phyloP scores from a whole-genome alignment of 164 flowering plant species.

The Cinnamomum micranthum region DNA sequence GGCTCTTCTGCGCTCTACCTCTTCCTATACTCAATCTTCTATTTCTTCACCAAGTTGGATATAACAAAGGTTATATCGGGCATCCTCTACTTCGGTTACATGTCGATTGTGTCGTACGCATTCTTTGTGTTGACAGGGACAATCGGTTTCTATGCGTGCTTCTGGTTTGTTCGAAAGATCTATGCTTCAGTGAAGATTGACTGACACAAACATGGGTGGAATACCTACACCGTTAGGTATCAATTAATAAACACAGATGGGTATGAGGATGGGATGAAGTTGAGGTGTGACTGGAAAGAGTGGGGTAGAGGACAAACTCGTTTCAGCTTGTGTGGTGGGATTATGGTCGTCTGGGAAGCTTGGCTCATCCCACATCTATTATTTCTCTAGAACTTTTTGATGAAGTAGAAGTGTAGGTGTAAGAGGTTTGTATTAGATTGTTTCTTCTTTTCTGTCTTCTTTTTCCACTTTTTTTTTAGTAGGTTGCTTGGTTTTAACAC shows the following conservation, averaged over 20 bases:
- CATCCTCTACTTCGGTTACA: conserved; percentile 77
- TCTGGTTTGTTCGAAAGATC: conserved; percentile 83
- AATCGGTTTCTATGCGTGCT: conserved; percentile 81
- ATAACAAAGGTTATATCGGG: conserved; percentile 76
- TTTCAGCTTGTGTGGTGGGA: conserved; percentile 10
- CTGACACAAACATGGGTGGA: conserved; percentile 3
- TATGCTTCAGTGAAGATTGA: conserved; percentile 68
- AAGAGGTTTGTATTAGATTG: conserved; percentile 14
- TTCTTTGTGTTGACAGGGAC: conserved; percentile 84
- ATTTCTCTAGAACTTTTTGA: conserved; percentile 9
- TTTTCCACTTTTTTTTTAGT: background rate
- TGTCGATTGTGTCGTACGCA: conserved; percentile 70
- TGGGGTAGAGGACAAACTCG: background rate
- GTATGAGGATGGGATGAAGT: conserved; percentile 6
- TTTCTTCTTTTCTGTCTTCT: conserved; percentile 1
- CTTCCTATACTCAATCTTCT: conserved; percentile 72
- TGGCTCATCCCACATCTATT: background rate
- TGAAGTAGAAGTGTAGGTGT: background rate
- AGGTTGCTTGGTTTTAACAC: conserved; percentile 6
- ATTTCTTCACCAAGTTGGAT: conserved; percentile 79
- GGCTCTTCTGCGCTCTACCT: conserved; percentile 87
- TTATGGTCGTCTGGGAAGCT: background rate
- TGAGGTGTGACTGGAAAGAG: background rate
- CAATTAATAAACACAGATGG: background rate
- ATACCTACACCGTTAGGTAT: background rate